These are phyloP conservation scores for Zizania latifolia DNA, from an alignment of 176 grass and related monocot genomes.

Conservation along the genomic window DNA sequence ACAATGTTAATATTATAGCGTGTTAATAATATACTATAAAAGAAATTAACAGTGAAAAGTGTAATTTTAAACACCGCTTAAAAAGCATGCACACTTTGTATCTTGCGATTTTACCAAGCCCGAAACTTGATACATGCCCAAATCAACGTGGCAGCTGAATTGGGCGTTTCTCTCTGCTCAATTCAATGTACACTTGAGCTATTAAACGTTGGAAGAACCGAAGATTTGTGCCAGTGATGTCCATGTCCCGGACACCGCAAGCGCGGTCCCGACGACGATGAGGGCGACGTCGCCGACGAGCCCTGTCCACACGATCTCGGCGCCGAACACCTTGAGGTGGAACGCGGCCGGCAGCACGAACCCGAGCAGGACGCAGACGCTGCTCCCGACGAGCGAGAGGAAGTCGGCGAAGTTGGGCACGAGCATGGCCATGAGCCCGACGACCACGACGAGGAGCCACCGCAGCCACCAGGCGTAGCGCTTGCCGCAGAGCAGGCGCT, in stretches of 20 bases:
- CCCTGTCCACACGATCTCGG: slow-evolving; percentile 38
- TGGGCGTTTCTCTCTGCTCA: not conserved
- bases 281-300: slow-evolving; percentile 42
- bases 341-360: slow-evolving; percentile 83
- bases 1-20: no score
- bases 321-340: slow-evolving; percentile 77
- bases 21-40: no score
- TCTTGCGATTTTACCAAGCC: not conserved
- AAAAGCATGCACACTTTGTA: no score
- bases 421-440: slow-evolving; percentile 64
- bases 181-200: slow-evolving; percentile 16
- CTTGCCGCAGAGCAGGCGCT: slow-evolving; percentile 69
- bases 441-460: slow-evolving; percentile 58
- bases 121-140: not conserved
- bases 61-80: no score
- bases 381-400: slow-evolving; percentile 88
- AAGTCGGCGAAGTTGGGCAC: slow-evolving; percentile 96
- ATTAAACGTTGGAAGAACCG: slow-evolving; percentile 25
- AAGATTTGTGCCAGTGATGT: slow-evolving; percentile 81
- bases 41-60: no score
- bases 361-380: slow-evolving; percentile 79
- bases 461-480: slow-evolving; percentile 81
- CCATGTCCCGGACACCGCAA: slow-evolving; percentile 78
- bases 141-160: slow-evolving; percentile 9
- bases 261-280: slow-evolving; percentile 41